Evolutionary conservation across 371 early-diverging fungal genomes (phyloP), one percentile per base, ranked within the genome.

Genomic region (Mucor indicus): DNA sequence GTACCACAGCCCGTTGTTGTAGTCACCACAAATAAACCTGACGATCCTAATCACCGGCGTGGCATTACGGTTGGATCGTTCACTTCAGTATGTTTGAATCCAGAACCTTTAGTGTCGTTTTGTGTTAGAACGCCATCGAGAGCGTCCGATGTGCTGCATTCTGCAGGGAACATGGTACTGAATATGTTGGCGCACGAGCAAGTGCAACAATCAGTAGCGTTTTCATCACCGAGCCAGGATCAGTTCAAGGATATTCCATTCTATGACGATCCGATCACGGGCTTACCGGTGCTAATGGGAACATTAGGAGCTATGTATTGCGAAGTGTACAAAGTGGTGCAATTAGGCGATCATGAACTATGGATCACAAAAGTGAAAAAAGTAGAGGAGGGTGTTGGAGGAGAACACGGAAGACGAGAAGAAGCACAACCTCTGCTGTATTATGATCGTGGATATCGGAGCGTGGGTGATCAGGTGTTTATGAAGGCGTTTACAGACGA

Each of bases 61-160:
- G 88, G 86, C 13, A 83, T 82, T 29, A 87, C 88, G 1, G 81
- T 84, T 17, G 76, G 79, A 16, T 85, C 86, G 3, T 85, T 87
- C 39, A 83, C 83, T 0, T 85, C 88, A 2, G 78, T 87, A 12
- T 79, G 83, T n/a, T 57, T 87, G 0, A 55, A 73, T 19, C 88
- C 88, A 3, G 67, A 74, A 16, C 83, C 88, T 2, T 60, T 84
- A 17, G 69, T 87, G 11, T 74, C 82, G 0, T 87, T 87, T 53
- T 79, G 79, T 50, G 77, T 87, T 1, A 79, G 82, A 11, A 56
- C 65, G 1, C 88, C 85, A 7, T 87, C 87, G 15, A 68, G 80
- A 0, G 81, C 81, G 0, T 81, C 82, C 1, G 71, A 72, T 0
- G 38, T 79, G 11, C 50, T 85, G 16, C 80, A 82, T 57, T 57